Evolutionary conservation across 257 asterid genomes (phyloP).

Genomic region (Scutellaria galericulata): DNA sequence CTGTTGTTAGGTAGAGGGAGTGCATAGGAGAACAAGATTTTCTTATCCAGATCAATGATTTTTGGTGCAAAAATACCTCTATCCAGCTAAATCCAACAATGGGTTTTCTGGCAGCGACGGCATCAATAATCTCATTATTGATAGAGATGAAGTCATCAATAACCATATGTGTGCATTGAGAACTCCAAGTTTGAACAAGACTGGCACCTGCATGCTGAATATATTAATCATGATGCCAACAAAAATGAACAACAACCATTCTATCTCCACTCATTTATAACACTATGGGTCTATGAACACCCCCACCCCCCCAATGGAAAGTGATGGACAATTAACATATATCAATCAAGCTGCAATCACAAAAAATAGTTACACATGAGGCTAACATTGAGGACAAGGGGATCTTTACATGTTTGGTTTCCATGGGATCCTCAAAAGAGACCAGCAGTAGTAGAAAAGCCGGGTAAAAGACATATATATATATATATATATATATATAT

Average conservation of each 20-base stretch:
- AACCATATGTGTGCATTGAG: constrained; percentile 77
- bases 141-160: constrained; percentile 64
- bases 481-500: background rate
- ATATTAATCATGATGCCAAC: constrained; percentile 31
- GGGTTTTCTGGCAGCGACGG: constrained; percentile 66
- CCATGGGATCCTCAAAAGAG: constrained; percentile 26
- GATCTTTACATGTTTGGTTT: constrained; percentile 21
- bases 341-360: background rate
- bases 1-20: background rate
- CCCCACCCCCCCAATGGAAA: background rate
- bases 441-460: constrained; percentile 7
- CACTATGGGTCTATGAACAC: too few species aligned
- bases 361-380: background rate
- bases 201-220: constrained; percentile 62
- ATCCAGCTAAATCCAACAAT: constrained; percentile 66
- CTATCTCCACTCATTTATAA: too few species aligned
- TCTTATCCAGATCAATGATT: constrained; percentile 9
- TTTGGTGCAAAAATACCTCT: constrained; percentile 59
- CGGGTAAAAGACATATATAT: constrained; percentile 1
- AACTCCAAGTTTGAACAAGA: constrained; percentile 63
- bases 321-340: background rate
- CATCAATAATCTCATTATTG: constrained; percentile 61
- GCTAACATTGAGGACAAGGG: constrained; percentile 27
- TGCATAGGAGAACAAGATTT: constrained; percentile 12
- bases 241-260: background rate